Base-by-base conservation (phyloP, 495 filamentous ascomycete species). In the Venustampulla echinocandica region DNA sequence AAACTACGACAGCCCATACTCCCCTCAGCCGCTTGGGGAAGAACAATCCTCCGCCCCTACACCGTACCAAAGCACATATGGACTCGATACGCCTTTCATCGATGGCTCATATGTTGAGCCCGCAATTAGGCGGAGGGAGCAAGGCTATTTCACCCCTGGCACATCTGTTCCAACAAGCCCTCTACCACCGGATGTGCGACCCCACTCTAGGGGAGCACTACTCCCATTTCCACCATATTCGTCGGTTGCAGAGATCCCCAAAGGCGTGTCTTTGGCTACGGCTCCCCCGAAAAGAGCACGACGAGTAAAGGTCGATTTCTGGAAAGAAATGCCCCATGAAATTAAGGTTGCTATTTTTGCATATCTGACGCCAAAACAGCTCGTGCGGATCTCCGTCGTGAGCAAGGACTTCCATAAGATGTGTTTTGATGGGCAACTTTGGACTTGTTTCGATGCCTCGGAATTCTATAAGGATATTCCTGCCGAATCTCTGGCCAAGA, bases 401-500 rank as follows among this genome's bases (percentile, higher is more conserved):
- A 88, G 80, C 56, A 87, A 79, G 56, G 60, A 73, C 13, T 97
- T 92, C 74, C 70, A 95, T 61, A 67, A 74, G 24, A 83, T 88
- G 70, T 96, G 90, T 66, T 95, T 87, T 52, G 92, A 98, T 61
- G 92, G 92, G 6, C 92, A 98, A 64, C 67, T 98, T 14, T 98
- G 92, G 92, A 76, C 75, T 0, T 75, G 73, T 37, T 72, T 97
- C 33, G 88, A 97, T 59, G 82, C 87, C 0, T 79, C 90, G 0
- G 79, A 83, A 23, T 97, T 87, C 62, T 98, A 98, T 59, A 74
- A 73, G 38, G 77, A 85, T 32, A 96, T 98, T 46, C 80, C 92
- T 0, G 84, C 85, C 7, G 81, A 83, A 46, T 81, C 84, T 6
- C 67, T 98, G 10, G 77, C 87, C 34, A 89, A 85, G 61, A 85